These are phyloP conservation scores for Geranium incanum DNA, from an alignment of 441 rosid species.

Conservation along the genomic window DNA sequence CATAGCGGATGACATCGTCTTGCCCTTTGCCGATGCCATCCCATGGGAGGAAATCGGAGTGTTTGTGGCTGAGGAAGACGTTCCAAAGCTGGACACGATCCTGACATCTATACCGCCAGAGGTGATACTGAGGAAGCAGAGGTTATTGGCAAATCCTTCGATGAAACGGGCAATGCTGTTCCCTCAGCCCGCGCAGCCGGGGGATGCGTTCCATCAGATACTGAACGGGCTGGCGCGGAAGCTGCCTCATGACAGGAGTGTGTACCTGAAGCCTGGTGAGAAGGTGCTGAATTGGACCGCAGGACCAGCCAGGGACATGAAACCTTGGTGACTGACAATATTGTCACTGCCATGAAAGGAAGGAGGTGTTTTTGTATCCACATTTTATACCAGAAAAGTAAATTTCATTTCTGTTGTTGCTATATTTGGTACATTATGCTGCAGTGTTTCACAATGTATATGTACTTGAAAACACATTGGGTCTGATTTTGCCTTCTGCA, in stretches of 20 bases:
- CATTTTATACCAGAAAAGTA: background rate
- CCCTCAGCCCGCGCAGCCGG: conserved; percentile 61
- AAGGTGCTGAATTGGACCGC: conserved; percentile 68
- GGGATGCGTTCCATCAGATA: conserved; percentile 70
- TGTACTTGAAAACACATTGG: background rate
- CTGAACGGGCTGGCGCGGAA: conserved; percentile 70
- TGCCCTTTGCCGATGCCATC: conserved; percentile 71
- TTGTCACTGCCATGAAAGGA: background rate
- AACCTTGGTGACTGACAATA: conserved; percentile 49
- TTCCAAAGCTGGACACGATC: conserved; percentile 56
- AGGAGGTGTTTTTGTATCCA: background rate
- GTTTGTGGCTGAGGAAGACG: conserved; percentile 57
- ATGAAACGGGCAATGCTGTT: conserved; percentile 76
- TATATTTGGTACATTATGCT: background rate
- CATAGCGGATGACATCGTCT: conserved; percentile 64
- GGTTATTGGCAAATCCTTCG: conserved; percentile 62
- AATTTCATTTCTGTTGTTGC: background rate
- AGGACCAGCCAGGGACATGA: conserved; percentile 59
- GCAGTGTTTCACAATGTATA: background rate
- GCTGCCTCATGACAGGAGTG: conserved; percentile 47
- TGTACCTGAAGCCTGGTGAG: conserved; percentile 45
- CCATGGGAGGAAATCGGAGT: conserved; percentile 78
- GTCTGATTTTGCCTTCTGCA: background rate
- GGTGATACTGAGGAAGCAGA: conserved; percentile 54
- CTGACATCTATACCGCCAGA: conserved; percentile 57